phyloP scores from a whole-genome alignment of 169 alveolate genomes.

The Plasmodium knowlesi region DNA sequence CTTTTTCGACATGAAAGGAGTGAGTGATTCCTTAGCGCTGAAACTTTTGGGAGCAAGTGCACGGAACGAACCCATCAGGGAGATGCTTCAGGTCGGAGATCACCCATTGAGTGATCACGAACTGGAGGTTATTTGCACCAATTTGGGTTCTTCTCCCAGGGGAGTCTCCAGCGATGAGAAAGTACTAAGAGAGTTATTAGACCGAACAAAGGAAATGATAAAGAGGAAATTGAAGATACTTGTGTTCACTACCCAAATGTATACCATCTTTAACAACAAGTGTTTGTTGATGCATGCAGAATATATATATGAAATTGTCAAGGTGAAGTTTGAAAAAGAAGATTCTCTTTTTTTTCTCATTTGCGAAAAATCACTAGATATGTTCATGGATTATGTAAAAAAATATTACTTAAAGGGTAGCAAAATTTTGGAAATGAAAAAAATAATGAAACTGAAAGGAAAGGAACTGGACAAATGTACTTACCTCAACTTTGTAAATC shows the following conservation, averaged over 20 bases:
- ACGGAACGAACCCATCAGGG: constrained; percentile 25
- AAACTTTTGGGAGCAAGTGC: background rate
- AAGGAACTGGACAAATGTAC: background rate
- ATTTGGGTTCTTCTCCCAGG: background rate
- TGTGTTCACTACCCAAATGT: constrained; percentile 71
- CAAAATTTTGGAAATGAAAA: constrained; percentile 14
- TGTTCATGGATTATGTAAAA: constrained; percentile 21
- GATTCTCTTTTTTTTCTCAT: constrained; percentile 16
- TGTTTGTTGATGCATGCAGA: constrained; percentile 42
- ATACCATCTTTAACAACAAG: constrained; percentile 69
- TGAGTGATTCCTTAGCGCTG: constrained; percentile 5
- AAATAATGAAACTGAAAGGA: constrained; percentile 13
- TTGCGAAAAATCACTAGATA: constrained; percentile 46
- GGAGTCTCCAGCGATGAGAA: background rate
- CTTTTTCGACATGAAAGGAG: constrained; percentile 4
- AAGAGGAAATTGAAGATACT: constrained; percentile 16
- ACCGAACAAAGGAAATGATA: constrained; percentile 2
- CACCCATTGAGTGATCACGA: background rate
- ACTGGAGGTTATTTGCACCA: background rate
- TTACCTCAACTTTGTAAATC: constrained; percentile 32
- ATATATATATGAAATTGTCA: constrained; percentile 23
- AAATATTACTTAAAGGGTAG: constrained; percentile 10
- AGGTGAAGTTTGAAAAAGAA: constrained; percentile 1
- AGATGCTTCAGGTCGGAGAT: background rate
- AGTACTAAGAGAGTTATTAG: background rate